Evolutionary conservation across 2,329 filamentous ascomycete species (phyloP).

Genomic region (Hawksworthiomyces lignivorus): DNA sequence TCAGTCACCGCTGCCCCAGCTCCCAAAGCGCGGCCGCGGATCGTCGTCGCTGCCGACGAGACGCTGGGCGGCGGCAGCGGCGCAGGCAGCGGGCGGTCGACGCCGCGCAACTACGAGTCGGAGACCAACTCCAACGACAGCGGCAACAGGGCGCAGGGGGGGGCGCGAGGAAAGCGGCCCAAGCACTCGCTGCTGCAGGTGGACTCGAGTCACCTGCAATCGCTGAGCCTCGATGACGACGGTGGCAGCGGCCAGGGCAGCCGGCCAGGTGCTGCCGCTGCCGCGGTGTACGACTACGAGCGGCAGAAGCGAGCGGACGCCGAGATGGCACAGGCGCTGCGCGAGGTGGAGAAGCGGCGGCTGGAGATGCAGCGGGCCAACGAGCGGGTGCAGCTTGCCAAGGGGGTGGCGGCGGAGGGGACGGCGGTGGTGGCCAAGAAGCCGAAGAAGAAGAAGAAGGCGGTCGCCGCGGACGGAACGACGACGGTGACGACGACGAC

Average conservation of each 20-base stretch:
- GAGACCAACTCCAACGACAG: slow-evolving; percentile 40
- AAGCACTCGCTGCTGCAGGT: slow-evolving; percentile 66
- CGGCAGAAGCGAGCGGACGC: slow-evolving; percentile 67
- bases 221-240: slow-evolving; percentile 59
- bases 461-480: slow-evolving; percentile 61
- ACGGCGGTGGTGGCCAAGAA: slow-evolving; percentile 61
- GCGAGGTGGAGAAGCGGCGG: slow-evolving; percentile 77
- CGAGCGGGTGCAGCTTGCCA: slow-evolving; percentile 64
- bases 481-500: slow-evolving; percentile 56
- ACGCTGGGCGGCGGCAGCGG: slow-evolving; percentile 43
- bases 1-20: slow-evolving; percentile 20
- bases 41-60: slow-evolving; percentile 67
- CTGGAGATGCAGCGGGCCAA: slow-evolving; percentile 83
- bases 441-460: slow-evolving; percentile 60
- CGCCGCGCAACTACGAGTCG: slow-evolving; percentile 44
- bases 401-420: slow-evolving; percentile 59
- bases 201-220: slow-evolving; percentile 73
- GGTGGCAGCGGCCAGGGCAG: slow-evolving; percentile 19
- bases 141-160: slow-evolving; percentile 33
- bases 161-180: slow-evolving; percentile 33
- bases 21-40: slow-evolving; percentile 42
- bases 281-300: slow-evolving; percentile 48
- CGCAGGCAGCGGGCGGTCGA: slow-evolving; percentile 37
- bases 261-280: slow-evolving; percentile 2
- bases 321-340: slow-evolving; percentile 83